Conservation (phyloP, 208 protist genomes). For the Strigomonas oncopelti region DNA sequence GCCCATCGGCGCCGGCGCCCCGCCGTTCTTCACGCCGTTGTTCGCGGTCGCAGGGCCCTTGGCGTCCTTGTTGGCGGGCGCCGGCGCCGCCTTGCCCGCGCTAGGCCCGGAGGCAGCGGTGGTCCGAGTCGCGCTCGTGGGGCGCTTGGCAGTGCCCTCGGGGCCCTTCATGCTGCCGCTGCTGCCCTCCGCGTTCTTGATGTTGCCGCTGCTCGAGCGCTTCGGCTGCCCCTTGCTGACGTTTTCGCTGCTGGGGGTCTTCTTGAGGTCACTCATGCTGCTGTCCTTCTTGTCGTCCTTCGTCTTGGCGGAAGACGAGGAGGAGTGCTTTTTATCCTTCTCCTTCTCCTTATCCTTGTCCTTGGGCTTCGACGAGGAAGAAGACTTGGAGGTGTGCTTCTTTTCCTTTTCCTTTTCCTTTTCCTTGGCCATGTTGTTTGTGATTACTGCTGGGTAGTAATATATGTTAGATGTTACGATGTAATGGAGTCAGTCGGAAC, state of each 20-base stretch:
- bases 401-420: conserved; percentile 13
- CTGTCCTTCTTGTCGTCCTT: background rate
- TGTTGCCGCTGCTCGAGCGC: conserved; percentile 9
- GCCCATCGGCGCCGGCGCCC: background rate
- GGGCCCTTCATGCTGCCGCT: background rate
- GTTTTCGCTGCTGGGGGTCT: background rate
- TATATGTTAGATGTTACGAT: too few relatives aligned
- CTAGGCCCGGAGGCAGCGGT: background rate
- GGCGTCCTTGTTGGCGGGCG: conserved; percentile 3
- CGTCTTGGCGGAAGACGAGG: background rate
- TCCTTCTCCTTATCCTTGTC: background rate
- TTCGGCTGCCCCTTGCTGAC: conserved; percentile 3
- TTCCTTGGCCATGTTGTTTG: conserved; percentile 12
- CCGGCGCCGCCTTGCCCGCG: background rate
- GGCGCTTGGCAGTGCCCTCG: background rate
- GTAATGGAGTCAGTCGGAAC: too few relatives aligned
- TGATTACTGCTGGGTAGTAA: too few relatives aligned
- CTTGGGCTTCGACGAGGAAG: conserved; percentile 5
- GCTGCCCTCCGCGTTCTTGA: background rate
- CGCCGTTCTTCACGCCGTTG: background rate
- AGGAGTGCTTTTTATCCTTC: background rate
- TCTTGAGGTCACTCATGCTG: background rate
- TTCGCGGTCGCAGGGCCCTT: background rate
- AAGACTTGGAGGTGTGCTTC: conserved; percentile 8
- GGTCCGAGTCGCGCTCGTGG: conserved; percentile 1